Base-by-base conservation (phyloP, 2,329 filamentous ascomycete species). In the Penicillium griseofulvum region DNA sequence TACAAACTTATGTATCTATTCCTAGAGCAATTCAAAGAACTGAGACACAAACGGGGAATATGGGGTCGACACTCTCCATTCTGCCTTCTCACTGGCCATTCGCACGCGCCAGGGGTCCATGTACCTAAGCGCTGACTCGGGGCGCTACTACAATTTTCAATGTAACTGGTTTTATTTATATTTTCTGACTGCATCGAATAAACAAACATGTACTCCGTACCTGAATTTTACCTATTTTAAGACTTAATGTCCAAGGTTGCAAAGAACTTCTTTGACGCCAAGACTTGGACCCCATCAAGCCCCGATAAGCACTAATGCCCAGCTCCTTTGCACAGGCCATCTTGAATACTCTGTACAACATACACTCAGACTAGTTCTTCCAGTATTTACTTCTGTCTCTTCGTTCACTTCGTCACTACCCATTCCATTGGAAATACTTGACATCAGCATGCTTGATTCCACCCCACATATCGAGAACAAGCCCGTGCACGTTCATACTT, bases 401-500 rank as follows among this genome's bases (percentile, higher is more conserved):
- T 16, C 22, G 8, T 26, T 10, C n/a, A 39, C 11, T 28, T 6
- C 41, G 24, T 42, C 28, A 12, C 28, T 31, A 49, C 12, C 26
- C 12, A 50, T 26, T 31, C 11, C 11, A 10, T 37, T 17, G 12
- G 12, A 31, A 31, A 31, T 19, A 31, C 31, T 46, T 19, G 17
- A 58, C 34, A 34, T 43, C 42, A 42, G 10, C 54, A 41, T 55
- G 49, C 34, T 31, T 31, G 22, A 31, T 11, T 31, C 29, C 29
- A 17, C 24, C 17, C 66, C 68, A 11, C 65, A 73, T 37, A 67
- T 77, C 51, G 59, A 59, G 19, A 74, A 73, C 60, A 68, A 73
- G 46, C 60, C 74, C 53, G 74, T 31, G 29, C 29, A 12, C 29
- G 29, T 49, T 75, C 80, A 26, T 76, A 76, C 65, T 76, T 71